These are phyloP conservation scores for Cryptosporidium canis DNA, from an alignment of 169 alveolate genomes.

Conservation along the genomic window DNA sequence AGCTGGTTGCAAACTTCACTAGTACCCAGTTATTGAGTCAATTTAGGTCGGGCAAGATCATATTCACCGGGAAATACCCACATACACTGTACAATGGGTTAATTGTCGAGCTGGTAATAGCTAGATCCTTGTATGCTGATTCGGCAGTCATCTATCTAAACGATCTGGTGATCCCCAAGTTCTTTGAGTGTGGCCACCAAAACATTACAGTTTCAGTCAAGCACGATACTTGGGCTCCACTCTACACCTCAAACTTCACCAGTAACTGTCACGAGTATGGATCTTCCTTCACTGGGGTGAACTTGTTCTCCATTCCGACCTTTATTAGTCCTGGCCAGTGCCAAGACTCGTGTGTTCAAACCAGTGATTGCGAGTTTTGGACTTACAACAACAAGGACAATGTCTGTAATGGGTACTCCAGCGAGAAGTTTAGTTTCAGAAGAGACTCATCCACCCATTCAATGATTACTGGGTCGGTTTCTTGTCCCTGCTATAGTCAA, in stretches of 20 bases:
- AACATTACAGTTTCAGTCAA: slow-evolving; percentile 39
- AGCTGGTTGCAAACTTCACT: not conserved
- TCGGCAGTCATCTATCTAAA: slow-evolving; percentile 48
- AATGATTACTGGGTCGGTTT: slow-evolving; percentile 63
- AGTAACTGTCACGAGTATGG: slow-evolving; percentile 63
- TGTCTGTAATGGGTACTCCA: slow-evolving; percentile 59
- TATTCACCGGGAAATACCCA: slow-evolving; percentile 1
- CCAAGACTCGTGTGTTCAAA: slow-evolving; percentile 44
- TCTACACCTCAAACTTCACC: slow-evolving; percentile 53
- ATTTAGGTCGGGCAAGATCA: not conserved
- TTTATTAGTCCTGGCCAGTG: slow-evolving; percentile 71
- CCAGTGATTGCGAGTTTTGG: slow-evolving; percentile 66
- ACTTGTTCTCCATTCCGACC: slow-evolving; percentile 61
- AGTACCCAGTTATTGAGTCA: not conserved
- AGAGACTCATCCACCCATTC: slow-evolving; percentile 37
- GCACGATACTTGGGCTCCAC: slow-evolving; percentile 63
- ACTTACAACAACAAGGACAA: slow-evolving; percentile 38
- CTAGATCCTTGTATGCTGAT: slow-evolving; percentile 49
- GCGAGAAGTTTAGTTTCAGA: slow-evolving; percentile 54
- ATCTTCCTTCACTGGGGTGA: slow-evolving; percentile 40
- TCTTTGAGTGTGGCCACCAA: slow-evolving; percentile 25
- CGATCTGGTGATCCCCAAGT: slow-evolving; percentile 8
- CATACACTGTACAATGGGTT: slow-evolving; percentile 39
- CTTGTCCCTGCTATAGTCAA: slow-evolving; percentile 68
- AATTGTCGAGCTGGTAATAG: slow-evolving; percentile 27